Evolutionary conservation across 305 asterid species (phyloP).

Genomic region (Solanum chacoense): DNA sequence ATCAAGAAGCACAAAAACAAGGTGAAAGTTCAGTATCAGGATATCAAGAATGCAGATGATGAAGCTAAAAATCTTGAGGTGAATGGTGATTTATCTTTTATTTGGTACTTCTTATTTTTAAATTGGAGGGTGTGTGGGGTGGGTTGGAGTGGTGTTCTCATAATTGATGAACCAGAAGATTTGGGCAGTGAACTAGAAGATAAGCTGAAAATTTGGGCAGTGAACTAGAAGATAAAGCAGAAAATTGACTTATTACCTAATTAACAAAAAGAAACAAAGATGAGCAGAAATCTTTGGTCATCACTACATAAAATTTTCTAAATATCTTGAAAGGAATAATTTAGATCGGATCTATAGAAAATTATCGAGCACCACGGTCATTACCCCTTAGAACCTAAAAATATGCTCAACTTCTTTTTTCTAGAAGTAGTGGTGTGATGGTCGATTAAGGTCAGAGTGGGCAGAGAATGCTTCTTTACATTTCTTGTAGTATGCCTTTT

Average conservation of each 20-base stretch:
- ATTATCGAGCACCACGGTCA: not conserved
- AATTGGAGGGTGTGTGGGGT: not conserved
- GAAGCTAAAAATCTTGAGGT: slow-evolving; percentile 69
- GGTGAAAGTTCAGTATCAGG: slow-evolving; percentile 64
- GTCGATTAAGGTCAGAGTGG: not conserved
- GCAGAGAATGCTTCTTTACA: not conserved
- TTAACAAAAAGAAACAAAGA: not conserved
- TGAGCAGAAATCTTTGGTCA: not conserved
- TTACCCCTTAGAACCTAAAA: not conserved
- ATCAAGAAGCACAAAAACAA: slow-evolving; percentile 57
- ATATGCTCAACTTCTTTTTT: not conserved
- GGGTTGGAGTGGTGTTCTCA: not conserved
- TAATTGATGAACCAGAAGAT: not conserved
- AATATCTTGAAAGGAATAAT: not conserved
- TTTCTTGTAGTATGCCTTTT: not conserved
- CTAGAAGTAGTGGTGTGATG: not conserved
- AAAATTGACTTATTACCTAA: not conserved
- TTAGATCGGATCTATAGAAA: not conserved
- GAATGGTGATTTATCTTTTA: not conserved
- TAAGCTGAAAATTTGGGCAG: not conserved
- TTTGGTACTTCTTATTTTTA: not conserved
- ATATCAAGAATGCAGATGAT: slow-evolving; percentile 64
- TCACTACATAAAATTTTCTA: not conserved
- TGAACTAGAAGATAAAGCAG: not conserved
- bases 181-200: not conserved